Conservation (phyloP, 2,329 filamentous ascomycete genomes). For the Camillea tinctor region DNA sequence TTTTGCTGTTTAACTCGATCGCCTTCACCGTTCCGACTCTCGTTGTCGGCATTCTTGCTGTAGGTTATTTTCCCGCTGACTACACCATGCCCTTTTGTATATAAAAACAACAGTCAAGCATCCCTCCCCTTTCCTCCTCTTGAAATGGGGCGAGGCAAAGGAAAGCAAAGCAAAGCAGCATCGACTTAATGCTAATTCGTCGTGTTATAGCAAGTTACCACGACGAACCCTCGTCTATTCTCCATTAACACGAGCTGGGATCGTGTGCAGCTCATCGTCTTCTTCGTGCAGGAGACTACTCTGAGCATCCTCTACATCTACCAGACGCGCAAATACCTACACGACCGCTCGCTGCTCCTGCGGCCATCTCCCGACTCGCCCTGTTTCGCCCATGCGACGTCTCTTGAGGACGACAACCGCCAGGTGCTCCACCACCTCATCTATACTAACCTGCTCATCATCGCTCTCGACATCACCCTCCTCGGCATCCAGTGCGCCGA, state of each 20-base stretch:
- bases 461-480: constrained; percentile 37
- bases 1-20: constrained; percentile 28
- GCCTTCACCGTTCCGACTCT: constrained; percentile 30
- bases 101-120: not conserved
- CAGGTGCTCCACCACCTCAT: constrained; percentile 35
- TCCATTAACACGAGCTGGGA: constrained; percentile 29
- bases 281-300: constrained; percentile 32
- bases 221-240: constrained; percentile 21
- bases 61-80: constrained; percentile 13
- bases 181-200: constrained; percentile 1
- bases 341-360: constrained; percentile 12
- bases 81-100: not conserved
- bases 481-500: constrained; percentile 38
- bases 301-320: constrained; percentile 33
- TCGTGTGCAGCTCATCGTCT: constrained; percentile 31
- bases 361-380: not conserved
- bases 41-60: constrained; percentile 28
- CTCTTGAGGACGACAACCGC: constrained; percentile 6
- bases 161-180: not conserved
- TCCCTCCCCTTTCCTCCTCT: not conserved
- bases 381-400: constrained; percentile 1
- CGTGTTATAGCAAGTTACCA: constrained; percentile 23
- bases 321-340: constrained; percentile 25
- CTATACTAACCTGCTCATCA: constrained; percentile 38
- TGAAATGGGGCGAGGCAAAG: not conserved